phyloP scores from a whole-genome alignment of 2,329 filamentous ascomycete species.

The Arthrocladium fulminans region DNA sequence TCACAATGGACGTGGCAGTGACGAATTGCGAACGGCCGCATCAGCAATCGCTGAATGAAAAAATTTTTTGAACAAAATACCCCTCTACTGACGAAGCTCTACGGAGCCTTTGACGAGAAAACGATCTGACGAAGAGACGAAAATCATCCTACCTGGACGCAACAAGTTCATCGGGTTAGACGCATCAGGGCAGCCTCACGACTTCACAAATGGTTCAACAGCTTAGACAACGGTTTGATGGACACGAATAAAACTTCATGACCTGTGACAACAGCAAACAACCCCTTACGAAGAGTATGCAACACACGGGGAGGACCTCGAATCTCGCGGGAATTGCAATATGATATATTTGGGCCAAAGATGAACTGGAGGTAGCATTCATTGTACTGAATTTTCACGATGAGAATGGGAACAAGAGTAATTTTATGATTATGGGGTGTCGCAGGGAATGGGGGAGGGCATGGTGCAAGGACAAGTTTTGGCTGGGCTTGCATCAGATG shows the following conservation, averaged over 20 bases:
- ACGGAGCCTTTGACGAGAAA: conserved; percentile 22
- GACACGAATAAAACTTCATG: conserved; percentile 6
- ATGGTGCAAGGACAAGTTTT: background rate
- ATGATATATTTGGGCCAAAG: conserved; percentile 8
- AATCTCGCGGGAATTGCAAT: background rate
- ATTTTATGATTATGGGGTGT: background rate
- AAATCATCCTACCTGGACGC: conserved; percentile 14
- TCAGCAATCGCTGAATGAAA: conserved; percentile 52
- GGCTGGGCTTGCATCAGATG: background rate
- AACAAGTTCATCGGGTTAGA: conserved; percentile 23
- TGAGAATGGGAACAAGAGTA: conserved; percentile 1
- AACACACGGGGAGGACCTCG: background rate
- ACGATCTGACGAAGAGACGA: conserved; percentile 24
- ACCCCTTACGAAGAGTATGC: conserved; percentile 4
- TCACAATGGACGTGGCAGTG: conserved; percentile 57
- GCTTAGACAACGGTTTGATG: conserved; percentile 8
- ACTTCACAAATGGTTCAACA: conserved; percentile 16
- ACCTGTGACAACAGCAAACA: conserved; percentile 9
- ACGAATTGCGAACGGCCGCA: conserved; percentile 56
- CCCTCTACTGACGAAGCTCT: conserved; percentile 15
- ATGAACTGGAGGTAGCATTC: conserved; percentile 5
- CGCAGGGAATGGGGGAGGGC: background rate
- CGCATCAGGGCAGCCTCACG: conserved; percentile 24
- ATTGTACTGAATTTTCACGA: conserved; percentile 4
- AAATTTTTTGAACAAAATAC: conserved; percentile 22